Evolutionary conservation across 164 flowering plant genomes (phyloP).

Genomic region (Saururus chinensis): DNA sequence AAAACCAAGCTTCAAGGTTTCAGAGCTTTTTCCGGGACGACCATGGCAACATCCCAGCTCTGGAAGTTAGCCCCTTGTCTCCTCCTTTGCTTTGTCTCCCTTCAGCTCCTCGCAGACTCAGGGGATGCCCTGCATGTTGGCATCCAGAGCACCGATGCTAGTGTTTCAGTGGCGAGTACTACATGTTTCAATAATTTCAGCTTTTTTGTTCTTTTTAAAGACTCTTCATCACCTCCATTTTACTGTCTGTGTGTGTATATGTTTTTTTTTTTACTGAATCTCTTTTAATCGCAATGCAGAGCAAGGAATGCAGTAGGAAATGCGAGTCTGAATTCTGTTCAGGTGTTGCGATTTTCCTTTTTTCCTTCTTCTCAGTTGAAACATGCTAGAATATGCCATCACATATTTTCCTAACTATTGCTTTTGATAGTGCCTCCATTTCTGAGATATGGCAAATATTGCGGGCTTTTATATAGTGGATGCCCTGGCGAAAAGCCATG

Average conservation of each 20-base stretch:
- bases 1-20: constrained; percentile 23
- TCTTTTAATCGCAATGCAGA: constrained; percentile 19
- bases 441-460: constrained; percentile 94
- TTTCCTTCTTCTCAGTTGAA: background rate
- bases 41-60: constrained; percentile 14
- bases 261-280: background rate
- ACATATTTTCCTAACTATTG: background rate
- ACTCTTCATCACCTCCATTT: background rate
- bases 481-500: constrained; percentile 94
- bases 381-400: no score
- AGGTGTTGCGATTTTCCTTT: constrained; percentile 22
- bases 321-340: constrained; percentile 81
- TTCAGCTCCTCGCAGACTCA: constrained; percentile 9
- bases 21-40: constrained; percentile 5
- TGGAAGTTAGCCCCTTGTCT: constrained; percentile 18
- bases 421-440: constrained; percentile 62
- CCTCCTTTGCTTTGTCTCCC: constrained; percentile 6
- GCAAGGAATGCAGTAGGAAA: constrained; percentile 62
- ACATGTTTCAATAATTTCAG: no score
- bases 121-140: constrained; percentile 42
- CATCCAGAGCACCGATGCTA: constrained; percentile 20
- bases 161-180: constrained; percentile 24
- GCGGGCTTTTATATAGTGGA: constrained; percentile 85
- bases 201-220: background rate
- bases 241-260: background rate